These are phyloP conservation scores for Botrytis paeoniae DNA, from an alignment of 2,329 filamentous ascomycete species.

Conservation along the genomic window DNA sequence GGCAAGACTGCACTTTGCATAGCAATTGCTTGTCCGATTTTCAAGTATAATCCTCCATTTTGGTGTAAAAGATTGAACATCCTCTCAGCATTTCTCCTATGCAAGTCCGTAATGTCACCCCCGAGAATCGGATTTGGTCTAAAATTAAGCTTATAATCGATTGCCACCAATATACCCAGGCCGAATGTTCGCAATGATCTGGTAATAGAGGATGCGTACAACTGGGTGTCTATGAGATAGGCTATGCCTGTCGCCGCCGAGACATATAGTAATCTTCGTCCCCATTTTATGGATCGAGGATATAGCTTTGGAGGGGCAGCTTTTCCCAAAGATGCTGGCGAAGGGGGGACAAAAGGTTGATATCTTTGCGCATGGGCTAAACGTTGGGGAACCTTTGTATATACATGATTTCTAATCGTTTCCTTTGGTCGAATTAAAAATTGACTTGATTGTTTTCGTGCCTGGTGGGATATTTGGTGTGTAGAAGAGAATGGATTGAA, in stretches of 20 bases:
- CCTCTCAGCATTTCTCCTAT: slow-evolving; percentile 78
- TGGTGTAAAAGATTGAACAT: slow-evolving; percentile 75
- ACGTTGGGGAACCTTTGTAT: slow-evolving; percentile 23
- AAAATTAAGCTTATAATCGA: slow-evolving; percentile 98
- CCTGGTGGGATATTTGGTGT: slow-evolving; percentile 1
- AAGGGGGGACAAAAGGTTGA: slow-evolving; percentile 69
- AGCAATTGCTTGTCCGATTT: slow-evolving; percentile 96
- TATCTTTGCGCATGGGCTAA: slow-evolving; percentile 45
- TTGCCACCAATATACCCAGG: slow-evolving; percentile 72
- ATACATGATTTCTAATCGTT: slow-evolving; percentile 10
- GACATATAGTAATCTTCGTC: slow-evolving; percentile 66
- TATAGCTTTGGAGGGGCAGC: slow-evolving; percentile 70
- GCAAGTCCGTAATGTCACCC: slow-evolving; percentile 71
- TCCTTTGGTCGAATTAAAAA: slow-evolving; percentile 20
- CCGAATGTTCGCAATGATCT: slow-evolving; percentile 81
- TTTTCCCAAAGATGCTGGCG: slow-evolving; percentile 73
- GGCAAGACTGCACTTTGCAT: slow-evolving; percentile 96
- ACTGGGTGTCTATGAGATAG: slow-evolving; percentile 67
- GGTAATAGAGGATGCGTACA: slow-evolving; percentile 75
- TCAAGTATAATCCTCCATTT: slow-evolving; percentile 93
- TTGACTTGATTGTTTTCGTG: slow-evolving; percentile 18
- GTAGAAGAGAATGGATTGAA: slow-evolving; percentile 8
- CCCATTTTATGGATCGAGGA: slow-evolving; percentile 67
- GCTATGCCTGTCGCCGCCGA: slow-evolving; percentile 56
- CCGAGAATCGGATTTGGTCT: slow-evolving; percentile 72